Conservation (phyloP, 2,329 filamentous ascomycete genomes). For the Cryoendolithus antarcticus region DNA sequence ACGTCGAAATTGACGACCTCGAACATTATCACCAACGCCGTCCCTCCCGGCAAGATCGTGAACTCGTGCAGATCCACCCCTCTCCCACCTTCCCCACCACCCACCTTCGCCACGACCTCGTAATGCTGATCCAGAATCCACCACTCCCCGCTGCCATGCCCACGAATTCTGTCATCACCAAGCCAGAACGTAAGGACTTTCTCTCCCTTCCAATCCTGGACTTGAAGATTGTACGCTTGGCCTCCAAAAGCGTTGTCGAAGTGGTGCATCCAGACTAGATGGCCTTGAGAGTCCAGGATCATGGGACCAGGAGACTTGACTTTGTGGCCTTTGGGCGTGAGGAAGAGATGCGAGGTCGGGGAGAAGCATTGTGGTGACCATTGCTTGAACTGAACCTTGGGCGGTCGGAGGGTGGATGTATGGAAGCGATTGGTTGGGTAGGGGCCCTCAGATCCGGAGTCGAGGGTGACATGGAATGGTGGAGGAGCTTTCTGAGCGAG, state of each 20-base stretch:
- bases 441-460: conserved; percentile 18
- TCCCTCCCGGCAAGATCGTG: conserved; percentile 27
- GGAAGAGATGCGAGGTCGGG: conserved; percentile 16
- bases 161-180: conserved; percentile 20
- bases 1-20: conserved; percentile 6
- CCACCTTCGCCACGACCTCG: conserved; percentile 25
- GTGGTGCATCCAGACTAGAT: conserved; percentile 15
- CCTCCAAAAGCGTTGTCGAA: conserved; percentile 13
- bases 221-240: conserved; percentile 18
- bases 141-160: conserved; percentile 17
- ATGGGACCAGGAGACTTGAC: conserved; percentile 13
- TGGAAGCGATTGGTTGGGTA: conserved; percentile 16
- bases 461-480: conserved; percentile 4
- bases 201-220: conserved; percentile 21
- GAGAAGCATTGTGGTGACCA: conserved; percentile 14
- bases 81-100: conserved; percentile 22
- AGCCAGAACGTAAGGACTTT: conserved; percentile 24
- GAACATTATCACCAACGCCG: conserved; percentile 30
- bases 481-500: background rate
- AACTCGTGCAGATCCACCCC: conserved; percentile 33
- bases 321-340: conserved; percentile 13
- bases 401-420: conserved; percentile 13
- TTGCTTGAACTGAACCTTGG: conserved; percentile 16
- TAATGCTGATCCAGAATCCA: conserved; percentile 15
- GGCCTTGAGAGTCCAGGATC: conserved; percentile 15